Base-by-base conservation (phyloP, 306 rosid genomes). In the Lagenaria siceraria region DNA sequence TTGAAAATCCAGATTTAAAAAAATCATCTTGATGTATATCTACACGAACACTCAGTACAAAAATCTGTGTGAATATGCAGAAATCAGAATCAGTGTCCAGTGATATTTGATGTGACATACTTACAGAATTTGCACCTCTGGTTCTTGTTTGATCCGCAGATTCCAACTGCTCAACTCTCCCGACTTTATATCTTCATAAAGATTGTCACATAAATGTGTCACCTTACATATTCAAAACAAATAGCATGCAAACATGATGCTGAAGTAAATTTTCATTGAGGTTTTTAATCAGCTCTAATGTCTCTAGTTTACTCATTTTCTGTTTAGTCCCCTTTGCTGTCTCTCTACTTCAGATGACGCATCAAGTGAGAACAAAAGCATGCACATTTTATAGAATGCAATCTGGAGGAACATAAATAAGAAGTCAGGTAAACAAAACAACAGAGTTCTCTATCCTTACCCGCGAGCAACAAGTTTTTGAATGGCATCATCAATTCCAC, bases 401-500 rank as follows among this genome's bases (percentile, higher is more conserved):
- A 63, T 51, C 66, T 17, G 33, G 71, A 70, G 15, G 70, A 55
- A 25, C 42, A 66, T 42, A 68, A 33, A 38, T 77, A 46, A 71
- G 11, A 31, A 7, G 40, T 53, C 19, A 56, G 21, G 25, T 40
- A 24, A 74, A 77, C 58, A 77, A 62, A 62, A 63, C 2, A 18
- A 9, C 48, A 29, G n/a, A 63, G 36, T 31, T 43, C 15, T 51
- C 58, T 73, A 35, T 76, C 80, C 98, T 83, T 90, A 95, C 98
- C 97, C 98, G 31, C 95, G 91, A 72, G 94, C 92, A 82, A 95
- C 98, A 79, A 95, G 86, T 84, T 92, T 95, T 59, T 90, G 90
- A 81, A 94, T 85, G 80, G 98, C 98, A 84, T 89, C 93, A 65
- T 92, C 98, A 87, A 94, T 92, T 79, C 98, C 98, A 89, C 96